Evolutionary conservation across 768 basidiomycete species (phyloP).

Genomic region (Bullera alba): DNA sequence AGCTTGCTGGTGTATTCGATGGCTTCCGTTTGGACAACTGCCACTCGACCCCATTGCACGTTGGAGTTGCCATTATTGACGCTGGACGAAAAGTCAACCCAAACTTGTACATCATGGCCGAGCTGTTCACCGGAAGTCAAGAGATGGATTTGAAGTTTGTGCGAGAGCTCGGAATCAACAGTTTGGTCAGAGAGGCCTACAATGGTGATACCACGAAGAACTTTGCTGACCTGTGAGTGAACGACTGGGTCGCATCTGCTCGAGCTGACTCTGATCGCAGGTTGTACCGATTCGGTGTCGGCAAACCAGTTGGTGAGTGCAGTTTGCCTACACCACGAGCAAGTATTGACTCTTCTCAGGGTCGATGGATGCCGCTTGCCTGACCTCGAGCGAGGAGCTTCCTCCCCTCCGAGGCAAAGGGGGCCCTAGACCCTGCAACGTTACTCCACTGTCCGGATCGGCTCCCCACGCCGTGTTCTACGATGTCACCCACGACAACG

Average conservation of each 20-base stretch:
- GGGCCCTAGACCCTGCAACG: conserved; percentile 61
- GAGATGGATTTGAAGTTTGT: conserved; percentile 90
- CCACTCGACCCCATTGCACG: conserved; percentile 90
- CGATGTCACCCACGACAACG: conserved; percentile 96
- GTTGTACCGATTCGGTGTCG: conserved; percentile 80
- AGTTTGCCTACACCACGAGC: not conserved
- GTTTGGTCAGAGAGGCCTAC: conserved; percentile 86
- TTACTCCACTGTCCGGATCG: conserved; percentile 77
- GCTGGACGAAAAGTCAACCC: conserved; percentile 80
- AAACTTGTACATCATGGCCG: conserved; percentile 91
- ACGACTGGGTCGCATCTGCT: not conserved
- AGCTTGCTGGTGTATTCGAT: conserved; percentile 75
- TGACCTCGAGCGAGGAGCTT: conserved; percentile 68
- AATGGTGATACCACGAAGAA: conserved; percentile 79
- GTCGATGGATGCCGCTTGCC: conserved; percentile 86
- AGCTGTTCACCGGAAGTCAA: conserved; percentile 92
- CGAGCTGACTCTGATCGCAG: conserved; percentile 16
- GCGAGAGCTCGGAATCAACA: conserved; percentile 84
- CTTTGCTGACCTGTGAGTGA: conserved; percentile 60
- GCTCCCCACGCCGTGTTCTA: conserved; percentile 87
- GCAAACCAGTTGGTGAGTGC: conserved; percentile 76
- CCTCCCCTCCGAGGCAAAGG: conserved; percentile 78
- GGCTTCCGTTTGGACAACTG: conserved; percentile 99
- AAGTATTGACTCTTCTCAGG: too few relatives aligned
- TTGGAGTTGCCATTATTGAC: conserved; percentile 93